Percentiles rank a stretch among this genome's conserved stretches.
Evolutionary conservation across 2,329 filamentous ascomycete genomes (phyloP).

Genomic region (Aureobasidium sp.): DNA sequence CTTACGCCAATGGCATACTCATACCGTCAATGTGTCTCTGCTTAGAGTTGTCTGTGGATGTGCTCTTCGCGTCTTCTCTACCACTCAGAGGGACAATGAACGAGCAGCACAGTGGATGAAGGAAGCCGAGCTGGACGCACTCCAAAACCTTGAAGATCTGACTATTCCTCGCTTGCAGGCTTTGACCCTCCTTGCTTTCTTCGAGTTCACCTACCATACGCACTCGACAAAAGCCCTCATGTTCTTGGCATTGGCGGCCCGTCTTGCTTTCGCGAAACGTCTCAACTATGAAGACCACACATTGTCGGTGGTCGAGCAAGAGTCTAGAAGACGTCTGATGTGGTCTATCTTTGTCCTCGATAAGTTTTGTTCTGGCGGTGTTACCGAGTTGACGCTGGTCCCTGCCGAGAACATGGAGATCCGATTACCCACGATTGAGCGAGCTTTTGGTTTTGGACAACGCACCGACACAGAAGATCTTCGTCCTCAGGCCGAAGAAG

Average conservation of each 20-base stretch:
- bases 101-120: conserved; percentile 10
- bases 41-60: conserved; percentile 4
- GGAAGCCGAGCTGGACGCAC: conserved; percentile 3
- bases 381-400: background rate
- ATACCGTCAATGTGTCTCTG: background rate
- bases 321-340: conserved; percentile 14
- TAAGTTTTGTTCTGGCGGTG: conserved; percentile 14
- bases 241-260: conserved; percentile 10
- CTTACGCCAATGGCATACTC: conserved; percentile 13
- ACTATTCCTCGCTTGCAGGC: conserved; percentile 6
- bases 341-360: conserved; percentile 17
- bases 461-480: conserved; percentile 8
- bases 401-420: conserved; percentile 13
- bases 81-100: conserved; percentile 6
- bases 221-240: conserved; percentile 15
- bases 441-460: conserved; percentile 6
- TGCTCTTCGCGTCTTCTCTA: conserved; percentile 12
- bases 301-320: conserved; percentile 7
- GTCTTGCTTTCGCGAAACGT: conserved; percentile 14
- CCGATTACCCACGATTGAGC: conserved; percentile 2
- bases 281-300: conserved; percentile 7
- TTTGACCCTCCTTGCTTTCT: conserved; percentile 11
- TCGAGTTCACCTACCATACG: conserved; percentile 9
- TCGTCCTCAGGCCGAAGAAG: background rate
- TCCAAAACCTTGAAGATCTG: conserved; percentile 4